Conservation (phyloP, 208 protist species). For the Balamuthia mandrillaris region DNA sequence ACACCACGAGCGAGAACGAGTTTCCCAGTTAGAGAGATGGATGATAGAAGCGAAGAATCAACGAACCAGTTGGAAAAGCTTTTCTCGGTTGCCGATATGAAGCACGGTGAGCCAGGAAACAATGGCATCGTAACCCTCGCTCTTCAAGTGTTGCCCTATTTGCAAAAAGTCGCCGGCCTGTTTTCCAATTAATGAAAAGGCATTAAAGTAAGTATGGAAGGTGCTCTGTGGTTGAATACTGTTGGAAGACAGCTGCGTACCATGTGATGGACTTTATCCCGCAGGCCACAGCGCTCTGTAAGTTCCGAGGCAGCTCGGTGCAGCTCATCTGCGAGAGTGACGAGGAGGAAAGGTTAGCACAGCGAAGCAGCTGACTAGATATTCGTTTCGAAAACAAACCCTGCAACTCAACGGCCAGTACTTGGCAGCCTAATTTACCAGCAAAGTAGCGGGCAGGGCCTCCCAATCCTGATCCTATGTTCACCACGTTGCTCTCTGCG, state of each 20-base stretch:
- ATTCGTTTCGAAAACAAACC: not conserved
- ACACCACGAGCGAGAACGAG: not conserved
- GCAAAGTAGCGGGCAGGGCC: conserved; percentile 38
- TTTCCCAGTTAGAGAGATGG: not conserved
- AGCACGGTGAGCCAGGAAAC: conserved; percentile 46
- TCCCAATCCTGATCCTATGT: conserved; percentile 42
- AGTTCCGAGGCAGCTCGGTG: conserved; percentile 14
- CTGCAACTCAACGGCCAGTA: conserved; percentile 40
- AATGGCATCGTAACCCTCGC: conserved; percentile 38
- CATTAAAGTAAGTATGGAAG: not conserved
- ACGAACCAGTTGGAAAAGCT: conserved; percentile 37
- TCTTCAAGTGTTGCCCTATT: conserved; percentile 26
- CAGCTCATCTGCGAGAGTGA: not conserved
- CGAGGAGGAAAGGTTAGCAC: not conserved
- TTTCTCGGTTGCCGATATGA: conserved; percentile 23
- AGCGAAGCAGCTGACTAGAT: not conserved
- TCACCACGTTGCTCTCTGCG: not conserved
- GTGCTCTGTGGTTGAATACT: not conserved
- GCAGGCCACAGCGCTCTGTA: not conserved
- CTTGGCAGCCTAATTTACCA: conserved; percentile 6
- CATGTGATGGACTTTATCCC: not conserved
- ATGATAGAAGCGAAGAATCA: not conserved
- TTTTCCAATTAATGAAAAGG: not conserved
- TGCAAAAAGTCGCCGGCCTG: conserved; percentile 41
- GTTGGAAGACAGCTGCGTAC: not conserved